A percentile compares a stretch with the other conserved stretches of the same genome.
Conservation (phyloP, 768 basidiomycete species). For the Agaricus bisporus region DNA sequence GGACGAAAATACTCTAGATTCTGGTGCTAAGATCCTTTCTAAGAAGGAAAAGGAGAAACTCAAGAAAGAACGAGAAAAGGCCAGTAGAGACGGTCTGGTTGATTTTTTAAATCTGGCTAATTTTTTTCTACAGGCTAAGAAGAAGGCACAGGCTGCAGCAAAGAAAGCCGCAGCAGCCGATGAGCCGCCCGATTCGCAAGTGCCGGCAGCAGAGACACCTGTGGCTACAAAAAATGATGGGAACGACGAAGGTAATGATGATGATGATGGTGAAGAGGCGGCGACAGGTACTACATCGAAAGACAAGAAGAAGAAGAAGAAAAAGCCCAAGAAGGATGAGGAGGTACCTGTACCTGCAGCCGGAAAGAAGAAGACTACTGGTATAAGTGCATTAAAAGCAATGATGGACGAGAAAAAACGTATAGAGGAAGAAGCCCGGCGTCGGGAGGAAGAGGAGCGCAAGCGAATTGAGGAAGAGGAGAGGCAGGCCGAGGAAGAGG, state of each 20-base stretch:
- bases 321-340: conserved; percentile 57
- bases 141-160: conserved; percentile 88
- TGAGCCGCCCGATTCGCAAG: conserved; percentile 21
- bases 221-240: conserved; percentile 22
- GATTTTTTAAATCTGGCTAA: background rate
- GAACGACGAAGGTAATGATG: conserved; percentile 62
- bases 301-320: conserved; percentile 90
- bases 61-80: conserved; percentile 98
- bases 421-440: conserved; percentile 77
- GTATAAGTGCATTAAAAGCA: conserved; percentile 78
- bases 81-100: conserved; percentile 19
- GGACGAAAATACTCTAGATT: conserved; percentile 49
- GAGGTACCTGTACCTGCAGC: conserved; percentile 35
- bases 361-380: conserved; percentile 74
- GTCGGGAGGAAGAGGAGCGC: conserved; percentile 70
- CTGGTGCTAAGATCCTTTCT: conserved; percentile 63
- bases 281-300: conserved; percentile 33
- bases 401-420: conserved; percentile 91
- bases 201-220: conserved; percentile 14
- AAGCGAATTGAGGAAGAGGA: conserved; percentile 88
- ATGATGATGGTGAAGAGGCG: conserved; percentile 55
- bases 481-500: conserved; percentile 70
- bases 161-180: conserved; percentile 53
- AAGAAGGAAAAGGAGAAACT: conserved; percentile 97
- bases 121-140: conserved; percentile 62